These are phyloP conservation scores for Scytalidium sp. DNA, from an alignment of 2,329 filamentous ascomycete species.

Conservation along the genomic window DNA sequence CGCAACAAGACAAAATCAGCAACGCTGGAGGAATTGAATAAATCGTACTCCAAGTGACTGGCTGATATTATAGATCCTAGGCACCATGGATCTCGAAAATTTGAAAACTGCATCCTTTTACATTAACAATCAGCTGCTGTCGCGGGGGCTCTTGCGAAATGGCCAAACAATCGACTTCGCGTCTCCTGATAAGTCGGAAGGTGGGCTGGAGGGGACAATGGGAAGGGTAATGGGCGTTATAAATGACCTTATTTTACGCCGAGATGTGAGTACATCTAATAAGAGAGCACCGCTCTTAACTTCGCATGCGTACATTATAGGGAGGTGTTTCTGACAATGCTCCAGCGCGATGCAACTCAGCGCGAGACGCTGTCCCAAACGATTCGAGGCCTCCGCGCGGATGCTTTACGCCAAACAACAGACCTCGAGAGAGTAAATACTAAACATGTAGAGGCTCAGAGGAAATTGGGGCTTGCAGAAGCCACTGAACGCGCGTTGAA, in stretches of 20 bases:
- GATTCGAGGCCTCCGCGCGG: conserved; percentile 71
- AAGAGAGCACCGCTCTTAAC: background rate
- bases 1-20: background rate
- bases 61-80: background rate
- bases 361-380: conserved; percentile 79
- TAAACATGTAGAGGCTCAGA: conserved; percentile 51
- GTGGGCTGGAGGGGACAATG: conserved; percentile 67
- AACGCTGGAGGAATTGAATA: background rate
- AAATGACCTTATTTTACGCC: conserved; percentile 85
- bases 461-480: conserved; percentile 56
- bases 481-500: conserved; percentile 69
- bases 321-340: conserved; percentile 1
- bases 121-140: conserved; percentile 70
- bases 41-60: background rate
- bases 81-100: conserved; percentile 44
- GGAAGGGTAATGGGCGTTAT: conserved; percentile 86
- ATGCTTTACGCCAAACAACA: conserved; percentile 69
- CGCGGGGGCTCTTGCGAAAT: conserved; percentile 62
- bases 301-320: background rate
- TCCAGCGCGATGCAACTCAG: conserved; percentile 82
- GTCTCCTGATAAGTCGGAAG: conserved; percentile 60
- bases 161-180: conserved; percentile 81
- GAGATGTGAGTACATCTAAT: conserved; percentile 64
- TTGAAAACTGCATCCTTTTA: conserved; percentile 66
- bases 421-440: conserved; percentile 61